Conservation (phyloP, 441 rosid genomes). For the Populus hybrid region DNA sequence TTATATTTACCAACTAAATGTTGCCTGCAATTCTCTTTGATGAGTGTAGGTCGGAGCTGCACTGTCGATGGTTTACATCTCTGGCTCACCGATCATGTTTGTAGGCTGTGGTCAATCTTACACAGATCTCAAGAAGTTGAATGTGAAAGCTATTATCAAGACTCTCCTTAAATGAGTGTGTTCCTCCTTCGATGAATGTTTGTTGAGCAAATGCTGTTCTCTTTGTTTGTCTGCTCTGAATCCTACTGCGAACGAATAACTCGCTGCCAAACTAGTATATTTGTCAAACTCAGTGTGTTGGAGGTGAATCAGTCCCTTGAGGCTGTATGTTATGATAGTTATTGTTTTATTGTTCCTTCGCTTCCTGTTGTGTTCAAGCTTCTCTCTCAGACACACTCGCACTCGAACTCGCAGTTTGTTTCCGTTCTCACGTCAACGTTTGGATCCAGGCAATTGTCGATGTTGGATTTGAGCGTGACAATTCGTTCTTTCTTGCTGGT, state of each 20-base stretch:
- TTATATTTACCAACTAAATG: background rate
- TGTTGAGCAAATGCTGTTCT: constrained; percentile 2
- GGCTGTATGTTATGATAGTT: constrained; percentile 9
- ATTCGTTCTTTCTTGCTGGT: too few species aligned
- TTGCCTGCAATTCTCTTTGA: background rate
- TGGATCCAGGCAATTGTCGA: too few species aligned
- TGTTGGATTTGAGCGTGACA: too few species aligned
- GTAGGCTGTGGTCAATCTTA: constrained; percentile 98
- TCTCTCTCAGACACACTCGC: too few species aligned
- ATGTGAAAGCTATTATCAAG: constrained; percentile 81
- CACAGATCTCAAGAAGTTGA: constrained; percentile 87
- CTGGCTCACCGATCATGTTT: constrained; percentile 96
- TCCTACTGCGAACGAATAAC: constrained; percentile 13
- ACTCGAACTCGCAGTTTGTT: too few species aligned
- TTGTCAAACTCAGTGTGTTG: constrained; percentile 12
- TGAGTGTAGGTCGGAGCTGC: constrained; percentile 89
- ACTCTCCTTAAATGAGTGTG: constrained; percentile 74
- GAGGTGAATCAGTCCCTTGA: constrained; percentile 30
- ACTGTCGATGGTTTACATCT: constrained; percentile 88
- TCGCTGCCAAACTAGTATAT: constrained; percentile 17
- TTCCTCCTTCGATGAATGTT: background rate
- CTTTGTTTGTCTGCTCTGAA: constrained; percentile 7
- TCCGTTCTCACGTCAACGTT: too few species aligned
- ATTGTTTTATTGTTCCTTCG: background rate
- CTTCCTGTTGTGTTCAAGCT: background rate